Base-by-base conservation (phyloP, 257 asterid species). In the Nemophila menziesii region DNA sequence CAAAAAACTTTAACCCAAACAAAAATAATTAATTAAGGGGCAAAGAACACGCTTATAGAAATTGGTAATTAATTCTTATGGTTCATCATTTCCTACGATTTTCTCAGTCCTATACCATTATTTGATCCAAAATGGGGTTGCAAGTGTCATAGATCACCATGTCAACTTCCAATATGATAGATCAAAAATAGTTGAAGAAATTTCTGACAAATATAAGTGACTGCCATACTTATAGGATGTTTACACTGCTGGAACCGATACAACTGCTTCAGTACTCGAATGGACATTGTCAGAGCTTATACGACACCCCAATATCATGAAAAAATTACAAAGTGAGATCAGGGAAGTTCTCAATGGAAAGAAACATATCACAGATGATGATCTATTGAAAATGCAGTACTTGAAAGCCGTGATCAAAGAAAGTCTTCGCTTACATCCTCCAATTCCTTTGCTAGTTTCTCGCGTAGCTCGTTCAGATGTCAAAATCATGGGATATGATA, bases 271-370 rank as follows among this genome's bases (percentile, higher is more conserved):
- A 16, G 58, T 48, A 5, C 4, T 43, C 8, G 71, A 63, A 19
- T 63, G 70, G 70, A 51, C 41, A 19, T 56, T 57, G 70, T 5
- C 56, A 15, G 61, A 56, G 27, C 57, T 58, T 10, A 4, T 64
- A 16, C 52, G 43, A 5, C 36, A 58, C 22, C 65, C 71, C 5
- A 21, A 0, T 0, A 38, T 38, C 0, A 46, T 57, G 62, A 33
- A 42, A 18, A 46, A 49, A 14, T 37, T 52, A 40, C 53, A 55
- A 40, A 22, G 44, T 21, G 63, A 62, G 36, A 34, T 55, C 11
- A 55, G 54, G 17, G 52, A 7, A 41, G 33, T 33, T 14, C 22
- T 42, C 5, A 9, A 4, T 24, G 44, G 22, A 15, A 46, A 26
- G 17, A 44, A 14, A 11, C 9, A 16, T 5, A 46, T 52, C n/a